phyloP scores from a whole-genome alignment of 805 yeast genomes.

The Kodamaea jinghongensis region DNA sequence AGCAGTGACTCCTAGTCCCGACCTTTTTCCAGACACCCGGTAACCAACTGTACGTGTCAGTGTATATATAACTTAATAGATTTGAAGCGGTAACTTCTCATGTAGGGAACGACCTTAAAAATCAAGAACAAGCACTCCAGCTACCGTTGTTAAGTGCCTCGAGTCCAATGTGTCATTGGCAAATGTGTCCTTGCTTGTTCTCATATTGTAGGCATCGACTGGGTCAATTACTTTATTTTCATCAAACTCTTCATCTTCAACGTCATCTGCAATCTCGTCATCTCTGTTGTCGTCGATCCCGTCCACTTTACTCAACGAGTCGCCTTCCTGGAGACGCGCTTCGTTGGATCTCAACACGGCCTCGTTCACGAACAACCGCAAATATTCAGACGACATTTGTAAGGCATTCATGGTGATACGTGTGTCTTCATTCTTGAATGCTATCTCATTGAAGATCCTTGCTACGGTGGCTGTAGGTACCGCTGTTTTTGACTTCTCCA shows the following conservation, averaged over 20 bases:
- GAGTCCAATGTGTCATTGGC: constrained; percentile 44
- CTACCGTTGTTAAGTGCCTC: constrained; percentile 51
- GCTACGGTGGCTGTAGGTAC: constrained; percentile 38
- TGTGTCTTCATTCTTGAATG: constrained; percentile 47
- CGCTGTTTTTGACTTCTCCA: constrained; percentile 1
- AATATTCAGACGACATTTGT: constrained; percentile 51
- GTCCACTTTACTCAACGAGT: constrained; percentile 25
- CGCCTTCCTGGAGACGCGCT: constrained; percentile 37
- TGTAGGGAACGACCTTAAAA: constrained; percentile 41
- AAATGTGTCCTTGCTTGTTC: constrained; percentile 12
- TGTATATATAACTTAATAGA: no score
- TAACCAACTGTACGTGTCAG: no score
- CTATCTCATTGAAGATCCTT: constrained; percentile 48
- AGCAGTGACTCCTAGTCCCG: neutral
- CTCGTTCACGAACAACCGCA: constrained; percentile 55
- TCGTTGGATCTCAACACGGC: constrained; percentile 59
- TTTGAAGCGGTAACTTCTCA: no score
- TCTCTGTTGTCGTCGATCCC: constrained; percentile 30
- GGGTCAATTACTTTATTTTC: constrained; percentile 11
- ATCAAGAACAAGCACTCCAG: constrained; percentile 57
- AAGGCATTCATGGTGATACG: constrained; percentile 48
- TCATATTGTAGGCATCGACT: constrained; percentile 20
- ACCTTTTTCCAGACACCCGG: neutral
- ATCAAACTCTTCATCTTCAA: constrained; percentile 14
- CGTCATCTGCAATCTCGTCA: constrained; percentile 11